phyloP scores from a whole-genome alignment of 2,329 filamentous ascomycete genomes.

The Tolypocladium capitatum region DNA sequence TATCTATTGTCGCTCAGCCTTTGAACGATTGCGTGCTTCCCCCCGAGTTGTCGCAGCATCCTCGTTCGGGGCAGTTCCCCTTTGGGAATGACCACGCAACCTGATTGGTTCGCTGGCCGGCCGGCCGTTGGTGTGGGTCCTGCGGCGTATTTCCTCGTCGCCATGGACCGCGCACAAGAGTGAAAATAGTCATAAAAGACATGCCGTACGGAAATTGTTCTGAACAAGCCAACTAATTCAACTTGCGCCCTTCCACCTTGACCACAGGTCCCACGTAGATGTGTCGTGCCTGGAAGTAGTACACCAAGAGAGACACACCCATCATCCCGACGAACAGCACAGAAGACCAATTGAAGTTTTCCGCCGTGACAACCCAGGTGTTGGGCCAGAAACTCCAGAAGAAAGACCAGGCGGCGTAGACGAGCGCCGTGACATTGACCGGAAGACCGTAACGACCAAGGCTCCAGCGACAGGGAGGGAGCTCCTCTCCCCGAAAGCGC shows the following conservation, averaged over 20 bases:
- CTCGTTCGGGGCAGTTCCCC: background rate
- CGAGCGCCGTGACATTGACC: constrained; percentile 19
- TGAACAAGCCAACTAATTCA: background rate
- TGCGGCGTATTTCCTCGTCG: too few species aligned
- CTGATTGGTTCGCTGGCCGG: background rate
- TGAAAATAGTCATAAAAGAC: background rate
- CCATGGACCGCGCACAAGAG: too few species aligned
- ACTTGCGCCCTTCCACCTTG: constrained; percentile 4
- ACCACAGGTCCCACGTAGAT: constrained; percentile 4
- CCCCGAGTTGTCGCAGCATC: too few species aligned
- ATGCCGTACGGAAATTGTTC: background rate
- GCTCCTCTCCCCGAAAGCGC: constrained; percentile 16
- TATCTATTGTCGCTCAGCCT: too few species aligned
- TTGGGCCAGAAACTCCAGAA: constrained; percentile 9
- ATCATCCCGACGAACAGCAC: constrained; percentile 4
- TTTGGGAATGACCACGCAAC: background rate
- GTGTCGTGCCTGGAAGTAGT: constrained; percentile 2
- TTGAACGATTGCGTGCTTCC: too few species aligned
- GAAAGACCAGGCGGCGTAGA: constrained; percentile 10
- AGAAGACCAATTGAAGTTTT: constrained; percentile 5
- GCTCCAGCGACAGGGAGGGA: constrained; percentile 22
- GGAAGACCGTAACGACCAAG: constrained; percentile 23
- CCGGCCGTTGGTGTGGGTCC: background rate
- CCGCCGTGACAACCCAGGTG: constrained; percentile 1
- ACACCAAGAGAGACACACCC: constrained; percentile 1